Percentiles rank a stretch among this genome's conserved stretches.
phyloP scores from a whole-genome alignment of 208 protist species.

The Trypanosoma boissoni region DNA sequence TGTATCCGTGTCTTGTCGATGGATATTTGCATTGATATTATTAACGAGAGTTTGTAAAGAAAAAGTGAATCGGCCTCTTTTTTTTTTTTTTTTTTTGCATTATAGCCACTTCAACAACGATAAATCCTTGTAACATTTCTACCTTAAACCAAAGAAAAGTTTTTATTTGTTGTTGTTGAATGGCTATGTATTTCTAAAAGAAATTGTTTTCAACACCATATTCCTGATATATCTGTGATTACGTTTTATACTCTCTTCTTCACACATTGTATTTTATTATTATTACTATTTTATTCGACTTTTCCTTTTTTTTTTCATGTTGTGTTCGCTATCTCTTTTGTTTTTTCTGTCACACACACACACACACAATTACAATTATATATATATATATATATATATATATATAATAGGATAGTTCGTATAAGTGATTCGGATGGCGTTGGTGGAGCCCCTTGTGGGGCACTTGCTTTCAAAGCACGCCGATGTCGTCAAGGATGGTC shows the following conservation, averaged over 20 bases:
- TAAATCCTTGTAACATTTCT: no score
- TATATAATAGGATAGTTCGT: background rate
- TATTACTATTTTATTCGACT: background rate
- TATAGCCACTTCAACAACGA: no score
- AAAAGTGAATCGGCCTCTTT: no score
- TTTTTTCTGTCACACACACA: no score
- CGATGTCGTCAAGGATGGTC: conserved; percentile 76
- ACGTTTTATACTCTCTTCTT: conserved; percentile 6
- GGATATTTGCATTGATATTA: no score
- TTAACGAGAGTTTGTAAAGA: no score
- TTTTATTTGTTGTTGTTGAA: conserved; percentile 4
- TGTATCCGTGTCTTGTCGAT: no score
- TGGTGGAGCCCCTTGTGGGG: conserved; percentile 77
- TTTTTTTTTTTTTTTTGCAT: no score
- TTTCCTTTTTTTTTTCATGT: background rate
- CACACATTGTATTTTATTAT: background rate
- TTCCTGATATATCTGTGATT: background rate
- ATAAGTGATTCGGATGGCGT: conserved; percentile 36
- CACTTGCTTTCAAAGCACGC: conserved; percentile 81
- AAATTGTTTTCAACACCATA: background rate
- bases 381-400: background rate
- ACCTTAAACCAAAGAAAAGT: conserved; percentile 1
- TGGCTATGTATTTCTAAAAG: background rate
- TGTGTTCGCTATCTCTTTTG: background rate
- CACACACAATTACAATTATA: background rate